Base-by-base conservation (phyloP, 2,329 filamentous ascomycete genomes). In the Diaporthe longicolla region DNA sequence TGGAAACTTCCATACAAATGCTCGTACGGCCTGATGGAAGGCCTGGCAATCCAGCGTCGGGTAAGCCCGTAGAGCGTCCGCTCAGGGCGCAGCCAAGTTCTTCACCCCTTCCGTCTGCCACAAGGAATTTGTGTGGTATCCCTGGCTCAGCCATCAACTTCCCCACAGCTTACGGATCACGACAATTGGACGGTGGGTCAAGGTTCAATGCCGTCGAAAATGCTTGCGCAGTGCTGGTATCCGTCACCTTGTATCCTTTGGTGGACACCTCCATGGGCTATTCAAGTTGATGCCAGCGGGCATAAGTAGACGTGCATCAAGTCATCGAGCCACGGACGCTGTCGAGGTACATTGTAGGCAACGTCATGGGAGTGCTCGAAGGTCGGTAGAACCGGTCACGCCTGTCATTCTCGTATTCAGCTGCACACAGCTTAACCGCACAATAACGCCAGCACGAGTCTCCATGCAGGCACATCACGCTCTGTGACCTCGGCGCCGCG, bases 401-500 rank as follows among this genome's bases (percentile, higher is more conserved):
- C 45, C 63, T 52, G 63, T 40, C 32, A 63, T 63, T 63, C 45
- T 66, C 29, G 45, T 52, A 52, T 66, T 66, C 50, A 37, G 63
- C 58, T 63, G 58, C 45, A 35, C 43, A 15, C 19, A 13, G 45
- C 63, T 48, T 37, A 66, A 24, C 45, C 63, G 52, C 45, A n/a
- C 37, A 32, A 37, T 37, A 48, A 52, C 21, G 63, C 63, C 63
- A 26, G 63, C 63, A 52, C 45, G 32, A 66, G 63, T 66, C 63
- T 21, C 63, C 63, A 66, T 40, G 29, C 63, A 37, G 32, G 43
- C 63, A 50, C n/a, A 29, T 52, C 63, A 52, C 43, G 63, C 37
- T 40, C 45, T 40, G 45, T 66, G 29, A 52, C 63, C 63, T 66
- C 63, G 63, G 63, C 63, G 63, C 63, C 63, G 63, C 63, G 40